Evolutionary conservation across 2,329 filamentous ascomycete genomes (phyloP), one percentile per base, ranked within the genome.

Genomic region (Fusarium buxicola): DNA sequence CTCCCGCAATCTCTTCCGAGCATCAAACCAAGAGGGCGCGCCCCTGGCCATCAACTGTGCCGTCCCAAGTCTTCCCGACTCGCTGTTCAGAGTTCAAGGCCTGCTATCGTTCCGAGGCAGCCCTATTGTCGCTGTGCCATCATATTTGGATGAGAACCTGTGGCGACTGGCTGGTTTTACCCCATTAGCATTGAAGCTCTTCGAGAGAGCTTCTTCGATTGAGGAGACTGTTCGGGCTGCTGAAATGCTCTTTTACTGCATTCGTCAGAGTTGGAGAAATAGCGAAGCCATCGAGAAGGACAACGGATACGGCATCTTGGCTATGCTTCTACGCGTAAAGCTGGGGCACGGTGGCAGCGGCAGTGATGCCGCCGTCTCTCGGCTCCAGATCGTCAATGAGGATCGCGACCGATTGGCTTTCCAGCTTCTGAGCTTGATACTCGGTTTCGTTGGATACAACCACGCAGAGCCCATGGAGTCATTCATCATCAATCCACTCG

Each of bases 241-340:
- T 3, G 88, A 96, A 70, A 90, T 96, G 69, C 82, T 97, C 24
- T 93, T 97, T 61, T 87, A 91, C 64, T 92, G 92, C 58, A 91
- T 97, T 45, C 90, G 91, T 65, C 90, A 91, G 63, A 98, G 91
- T 73, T 99, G 96, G 95, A 87, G 95, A 63, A 98, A 98, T 66
- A 98, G 95, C 67, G 96, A 99, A 74, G 94, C 95, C 24, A 97
- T 99, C 91, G 95, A 99, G 75, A 89, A 92, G 69, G 93, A 96
- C 58, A 95, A 96, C 67, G 96, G 94, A 0, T 99, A 97, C 73
- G 90, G 92, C 24, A 91, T 98, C 31, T 79, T 99, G 46, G 91
- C 91, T 35, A 88, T 93, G 75, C 83, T 98, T 15, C 78, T 99
- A 21, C 89, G 92, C 51, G 91, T 92, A 51, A 97, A 97, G 74